Base-by-base conservation (phyloP, 2,329 filamentous ascomycete species). In the Epichloe scottii region DNA sequence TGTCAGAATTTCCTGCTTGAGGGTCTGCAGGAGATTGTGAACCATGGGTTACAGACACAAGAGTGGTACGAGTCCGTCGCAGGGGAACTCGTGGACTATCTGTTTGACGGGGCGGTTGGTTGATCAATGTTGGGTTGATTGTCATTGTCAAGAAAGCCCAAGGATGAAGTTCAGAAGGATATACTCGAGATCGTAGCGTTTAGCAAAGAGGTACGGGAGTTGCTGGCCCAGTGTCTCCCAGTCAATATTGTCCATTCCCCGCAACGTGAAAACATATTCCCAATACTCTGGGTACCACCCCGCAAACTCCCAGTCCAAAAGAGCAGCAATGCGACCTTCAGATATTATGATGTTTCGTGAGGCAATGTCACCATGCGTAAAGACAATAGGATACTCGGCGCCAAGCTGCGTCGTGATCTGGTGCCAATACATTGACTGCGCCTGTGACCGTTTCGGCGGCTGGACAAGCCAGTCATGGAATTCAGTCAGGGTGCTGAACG, bases 381-480 rank as follows among this genome's bases (percentile, higher is more conserved):
- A 58, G 0, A 57, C 54, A 1, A 62, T 58, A 3, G 55, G 49
- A 23, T 51, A 54, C 0, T 59, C 53, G 4, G 14, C n/a, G 4
- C 45, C 51, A 2, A 61, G 57, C 14, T 60, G 59, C 0, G 49
- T 51, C 1, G 59, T 61, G 17, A 61, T 58, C 48, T 62, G 54
- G 35, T 56, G 46, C 55, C 58, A 62, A 40, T 57, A 56, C 17
- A 61, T 51, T 0, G 56, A 57, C 50, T 58, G 37, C 5, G 49
- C 26, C 6, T 41, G 4, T 11, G 40, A n/a, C 6, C 58, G 47
- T 19, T 54, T 54, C 2, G 53, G 53, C 1, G 59, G 58, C n/a
- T 30, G 50, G 39, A 56, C 56, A 15, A 62, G 57, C 60, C 59
- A 62, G 11, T 57, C 50, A 14, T 60, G 59, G 2, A 62, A 57